These are phyloP conservation scores for Gnetum montanum DNA, from an alignment of 75 land plant genomes.

Conservation along the genomic window DNA sequence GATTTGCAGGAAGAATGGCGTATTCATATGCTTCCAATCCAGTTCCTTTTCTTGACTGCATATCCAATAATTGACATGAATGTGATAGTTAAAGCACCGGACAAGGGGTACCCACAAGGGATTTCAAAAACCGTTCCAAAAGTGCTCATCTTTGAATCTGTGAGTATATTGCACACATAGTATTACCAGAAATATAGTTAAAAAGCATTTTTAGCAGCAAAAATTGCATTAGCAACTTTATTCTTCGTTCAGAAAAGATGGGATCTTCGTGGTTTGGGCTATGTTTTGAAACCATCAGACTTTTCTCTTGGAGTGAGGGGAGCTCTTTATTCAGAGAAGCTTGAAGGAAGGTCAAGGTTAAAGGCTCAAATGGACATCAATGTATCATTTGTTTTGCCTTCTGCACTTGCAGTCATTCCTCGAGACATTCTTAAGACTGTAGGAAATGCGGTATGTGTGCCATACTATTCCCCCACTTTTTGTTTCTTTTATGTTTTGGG, in stretches of 20 bases:
- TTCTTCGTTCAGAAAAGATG: constrained; percentile 41
- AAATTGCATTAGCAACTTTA: background rate
- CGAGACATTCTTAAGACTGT: constrained; percentile 29
- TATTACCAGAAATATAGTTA: background rate
- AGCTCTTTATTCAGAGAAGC: constrained; percentile 41
- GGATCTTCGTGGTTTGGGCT: constrained; percentile 60
- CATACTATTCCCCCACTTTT: background rate
- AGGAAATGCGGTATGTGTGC: constrained; percentile 41
- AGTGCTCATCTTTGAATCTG: constrained; percentile 57
- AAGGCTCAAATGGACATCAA: constrained; percentile 64
- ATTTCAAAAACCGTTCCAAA: constrained; percentile 24
- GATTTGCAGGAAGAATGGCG: constrained; percentile 67
- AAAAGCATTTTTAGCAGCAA: background rate
- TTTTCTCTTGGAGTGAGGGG: constrained; percentile 50
- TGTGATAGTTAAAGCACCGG: constrained; percentile 32
- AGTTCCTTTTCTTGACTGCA: constrained; percentile 59
- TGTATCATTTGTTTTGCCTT: constrained; percentile 46
- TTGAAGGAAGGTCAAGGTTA: constrained; percentile 34
- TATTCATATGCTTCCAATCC: constrained; percentile 67
- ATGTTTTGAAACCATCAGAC: constrained; percentile 37
- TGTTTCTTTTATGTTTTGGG: too few species aligned
- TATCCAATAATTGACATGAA: constrained; percentile 62
- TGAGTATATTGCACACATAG: constrained; percentile 10
- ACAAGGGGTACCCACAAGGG: constrained; percentile 30
- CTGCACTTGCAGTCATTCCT: constrained; percentile 48